phyloP scores from a whole-genome alignment of 768 basidiomycete species.

The Pseudohyphozyma bogoriensis region DNA sequence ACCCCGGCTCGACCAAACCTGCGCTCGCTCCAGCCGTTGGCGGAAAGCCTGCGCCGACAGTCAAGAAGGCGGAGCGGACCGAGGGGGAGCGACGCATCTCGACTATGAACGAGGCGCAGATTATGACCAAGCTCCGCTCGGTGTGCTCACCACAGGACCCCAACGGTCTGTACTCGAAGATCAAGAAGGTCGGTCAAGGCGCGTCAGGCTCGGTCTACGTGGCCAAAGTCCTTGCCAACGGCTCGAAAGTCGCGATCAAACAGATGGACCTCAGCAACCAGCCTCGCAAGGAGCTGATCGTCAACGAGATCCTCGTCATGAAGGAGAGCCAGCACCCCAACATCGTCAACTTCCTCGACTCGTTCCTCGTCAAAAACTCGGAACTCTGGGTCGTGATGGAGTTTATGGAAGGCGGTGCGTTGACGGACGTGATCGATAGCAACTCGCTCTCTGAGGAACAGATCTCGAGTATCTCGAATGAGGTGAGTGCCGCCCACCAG shows the following conservation, averaged over 20 bases:
- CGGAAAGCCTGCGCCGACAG: constrained; percentile 31
- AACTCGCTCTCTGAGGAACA: constrained; percentile 85
- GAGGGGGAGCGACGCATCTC: constrained; percentile 71
- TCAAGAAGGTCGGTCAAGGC: constrained; percentile 97
- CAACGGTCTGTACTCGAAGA: constrained; percentile 81
- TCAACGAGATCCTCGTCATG: constrained; percentile 97
- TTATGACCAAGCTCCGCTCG: constrained; percentile 89
- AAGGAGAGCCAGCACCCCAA: constrained; percentile 93
- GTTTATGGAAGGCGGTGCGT: constrained; percentile 84
- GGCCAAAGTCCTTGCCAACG: constrained; percentile 80
- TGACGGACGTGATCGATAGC: constrained; percentile 96
- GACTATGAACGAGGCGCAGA: constrained; percentile 93
- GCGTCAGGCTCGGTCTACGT: constrained; percentile 98
- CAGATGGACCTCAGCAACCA: constrained; percentile 86
- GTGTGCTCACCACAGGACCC: constrained; percentile 84
- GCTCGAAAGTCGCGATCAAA: constrained; percentile 87
- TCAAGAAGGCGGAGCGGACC: constrained; percentile 48
- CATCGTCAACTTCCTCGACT: constrained; percentile 70
- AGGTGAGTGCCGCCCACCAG: constrained; percentile 65
- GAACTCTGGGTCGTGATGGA: constrained; percentile 99
- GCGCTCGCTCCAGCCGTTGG: background rate
- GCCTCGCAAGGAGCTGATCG: constrained; percentile 91
- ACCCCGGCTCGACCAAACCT: constrained; percentile 45
- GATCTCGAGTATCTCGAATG: constrained; percentile 62
- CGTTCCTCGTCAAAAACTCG: constrained; percentile 86